phyloP scores from a whole-genome alignment of 202 grass and related monocot species.

The Schoenoplectus triqueter region DNA sequence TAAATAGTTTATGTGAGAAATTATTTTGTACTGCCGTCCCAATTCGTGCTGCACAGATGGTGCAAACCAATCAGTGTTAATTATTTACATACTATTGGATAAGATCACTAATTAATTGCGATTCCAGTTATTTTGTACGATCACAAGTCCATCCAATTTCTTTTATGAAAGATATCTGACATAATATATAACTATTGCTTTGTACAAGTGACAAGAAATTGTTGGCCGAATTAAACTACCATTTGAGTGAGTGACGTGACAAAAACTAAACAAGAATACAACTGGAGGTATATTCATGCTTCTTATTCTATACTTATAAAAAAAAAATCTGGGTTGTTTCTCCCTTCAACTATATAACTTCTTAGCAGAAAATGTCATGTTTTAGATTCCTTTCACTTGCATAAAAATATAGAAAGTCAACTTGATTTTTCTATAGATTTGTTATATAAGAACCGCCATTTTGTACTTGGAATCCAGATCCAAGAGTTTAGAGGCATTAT shows the following conservation, averaged over 20 bases:
- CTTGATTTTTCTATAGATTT: not conserved
- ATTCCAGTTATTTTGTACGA: no score
- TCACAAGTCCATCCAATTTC: no score
- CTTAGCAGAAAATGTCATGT: conserved; percentile 21
- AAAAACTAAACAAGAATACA: not conserved
- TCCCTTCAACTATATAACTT: conserved; percentile 22
- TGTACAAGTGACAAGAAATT: no score
- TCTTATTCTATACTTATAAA: not conserved
- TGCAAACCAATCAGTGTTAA: not conserved
- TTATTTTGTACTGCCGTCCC: not conserved
- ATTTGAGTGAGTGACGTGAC: not conserved
- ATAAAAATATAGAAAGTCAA: conserved; percentile 14
- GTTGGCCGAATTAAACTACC: not conserved
- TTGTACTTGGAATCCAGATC: conserved; percentile 1
- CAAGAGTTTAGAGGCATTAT: conserved; percentile 5
- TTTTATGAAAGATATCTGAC: no score
- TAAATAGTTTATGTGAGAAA: not conserved
- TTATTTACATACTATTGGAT: not conserved
- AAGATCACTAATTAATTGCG: not conserved
- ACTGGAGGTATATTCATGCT: conserved; percentile 9
- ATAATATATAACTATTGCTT: no score
- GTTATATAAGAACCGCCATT: conserved; percentile 27
- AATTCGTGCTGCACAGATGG: not conserved
- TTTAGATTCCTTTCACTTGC: conserved; percentile 31
- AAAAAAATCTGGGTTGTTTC: not conserved